Percentiles rank a stretch among this genome's conserved stretches.
Evolutionary conservation across 2,329 filamentous ascomycete species (phyloP).

Genomic region (Hypoxylon rubiginosum): DNA sequence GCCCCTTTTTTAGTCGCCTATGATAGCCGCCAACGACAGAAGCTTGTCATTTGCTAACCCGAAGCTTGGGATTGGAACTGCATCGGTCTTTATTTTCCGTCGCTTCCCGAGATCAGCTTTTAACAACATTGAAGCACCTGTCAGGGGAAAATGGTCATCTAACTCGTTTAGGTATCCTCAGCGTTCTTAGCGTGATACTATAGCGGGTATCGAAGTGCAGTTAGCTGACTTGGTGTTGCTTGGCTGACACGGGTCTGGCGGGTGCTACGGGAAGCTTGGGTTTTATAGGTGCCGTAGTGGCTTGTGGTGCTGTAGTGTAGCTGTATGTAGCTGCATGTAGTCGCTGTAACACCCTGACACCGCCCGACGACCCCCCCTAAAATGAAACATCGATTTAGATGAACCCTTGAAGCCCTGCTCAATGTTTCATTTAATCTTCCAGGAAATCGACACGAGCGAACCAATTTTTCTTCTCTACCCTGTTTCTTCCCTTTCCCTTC

Average conservation of each 20-base stretch:
- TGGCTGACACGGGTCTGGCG: not conserved
- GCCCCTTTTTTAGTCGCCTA: slow-evolving; percentile 8
- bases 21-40: not conserved
- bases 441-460: slow-evolving; percentile 34
- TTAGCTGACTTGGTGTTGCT: not conserved
- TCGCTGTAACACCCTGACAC: not conserved
- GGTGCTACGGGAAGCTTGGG: not conserved
- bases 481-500: slow-evolving; percentile 18
- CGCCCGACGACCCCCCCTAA: slow-evolving; percentile 23
- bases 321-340: no score
- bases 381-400: slow-evolving; percentile 34
- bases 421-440: slow-evolving; percentile 42
- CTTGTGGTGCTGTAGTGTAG: not conserved
- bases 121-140: not conserved
- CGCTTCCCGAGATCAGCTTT: slow-evolving; percentile 17
- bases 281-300: not conserved
- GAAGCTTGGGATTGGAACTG: not conserved
- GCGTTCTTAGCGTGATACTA: slow-evolving; percentile 8
- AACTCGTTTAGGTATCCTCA: slow-evolving; percentile 23
- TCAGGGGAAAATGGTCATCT: slow-evolving; percentile 21
- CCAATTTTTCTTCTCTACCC: slow-evolving; percentile 23
- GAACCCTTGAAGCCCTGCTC: slow-evolving; percentile 31
- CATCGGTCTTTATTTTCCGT: slow-evolving; percentile 20
- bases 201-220: not conserved
- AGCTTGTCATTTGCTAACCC: not conserved